These are phyloP conservation scores for Beauveria asiatica DNA, from an alignment of 2,329 filamentous ascomycete genomes.

Conservation along the genomic window DNA sequence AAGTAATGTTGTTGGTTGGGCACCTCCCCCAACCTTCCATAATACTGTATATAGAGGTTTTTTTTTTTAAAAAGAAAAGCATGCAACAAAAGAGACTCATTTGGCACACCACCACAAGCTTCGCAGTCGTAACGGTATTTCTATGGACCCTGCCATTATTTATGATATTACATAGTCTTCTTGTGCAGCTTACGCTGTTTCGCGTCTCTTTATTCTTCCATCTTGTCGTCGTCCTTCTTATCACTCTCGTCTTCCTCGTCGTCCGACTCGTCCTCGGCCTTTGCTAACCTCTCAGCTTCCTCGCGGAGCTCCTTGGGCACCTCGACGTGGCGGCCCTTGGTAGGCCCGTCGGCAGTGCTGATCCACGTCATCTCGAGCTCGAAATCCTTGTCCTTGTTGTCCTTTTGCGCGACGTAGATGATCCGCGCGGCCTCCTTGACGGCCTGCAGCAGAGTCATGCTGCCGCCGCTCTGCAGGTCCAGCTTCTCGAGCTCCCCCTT, in stretches of 20 bases:
- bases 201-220: constrained; percentile 64
- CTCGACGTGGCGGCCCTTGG: constrained; percentile 85
- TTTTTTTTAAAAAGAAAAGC: background rate
- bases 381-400: constrained; percentile 99
- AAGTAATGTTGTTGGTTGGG: background rate
- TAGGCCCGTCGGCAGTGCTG: constrained; percentile 74
- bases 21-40: too few relatives aligned
- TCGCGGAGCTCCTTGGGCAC: constrained; percentile 85
- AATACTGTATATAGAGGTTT: background rate
- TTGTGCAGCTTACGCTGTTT: constrained; percentile 6
- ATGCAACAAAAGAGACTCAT: background rate
- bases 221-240: constrained; percentile 63
- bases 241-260: constrained; percentile 66
- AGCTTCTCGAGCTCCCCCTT: constrained; percentile 99
- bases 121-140: constrained; percentile 14
- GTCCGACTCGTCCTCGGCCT: constrained; percentile 79
- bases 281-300: constrained; percentile 87
- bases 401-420: constrained; percentile 95
- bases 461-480: constrained; percentile 68
- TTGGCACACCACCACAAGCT: constrained; percentile 19
- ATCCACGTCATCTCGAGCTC: constrained; percentile 99
- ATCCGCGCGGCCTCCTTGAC: constrained; percentile 96
- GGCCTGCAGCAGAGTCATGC: constrained; percentile 71
- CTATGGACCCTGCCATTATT: constrained; percentile 14
- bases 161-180: constrained; percentile 27